Percentiles rank a stretch among this genome's conserved stretches.
phyloP scores from a whole-genome alignment of 331 rosid genomes.

The Pyrus hybrid region DNA sequence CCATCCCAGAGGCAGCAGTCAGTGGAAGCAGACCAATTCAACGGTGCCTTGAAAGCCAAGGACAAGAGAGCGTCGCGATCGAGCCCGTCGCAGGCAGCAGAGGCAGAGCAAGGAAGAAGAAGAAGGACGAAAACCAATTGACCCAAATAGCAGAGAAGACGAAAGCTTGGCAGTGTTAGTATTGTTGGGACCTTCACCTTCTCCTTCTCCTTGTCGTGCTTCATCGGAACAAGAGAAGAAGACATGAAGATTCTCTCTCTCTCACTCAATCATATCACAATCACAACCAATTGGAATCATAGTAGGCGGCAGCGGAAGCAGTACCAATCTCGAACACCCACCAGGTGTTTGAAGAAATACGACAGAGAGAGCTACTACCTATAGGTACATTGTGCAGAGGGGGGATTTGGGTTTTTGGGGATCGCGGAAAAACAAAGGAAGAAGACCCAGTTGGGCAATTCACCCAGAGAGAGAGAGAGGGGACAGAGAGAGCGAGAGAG shows the following conservation, averaged over 20 bases:
- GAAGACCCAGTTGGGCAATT: background rate
- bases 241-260: background rate
- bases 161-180: background rate
- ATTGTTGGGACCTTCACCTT: background rate
- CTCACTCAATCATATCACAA: background rate
- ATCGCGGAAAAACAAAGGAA: background rate
- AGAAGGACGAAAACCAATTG: slow-evolving; percentile 8
- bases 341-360: background rate
- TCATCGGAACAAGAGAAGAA: slow-evolving; percentile 10
- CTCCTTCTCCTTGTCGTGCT: background rate
- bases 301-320: background rate
- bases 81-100: slow-evolving; percentile 32
- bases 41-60: slow-evolving; percentile 13
- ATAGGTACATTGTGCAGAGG: background rate
- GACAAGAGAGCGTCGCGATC: slow-evolving; percentile 54
- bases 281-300: background rate
- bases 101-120: slow-evolving; percentile 25
- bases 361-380: background rate
- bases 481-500: background rate
- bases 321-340: background rate
- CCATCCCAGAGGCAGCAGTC: slow-evolving; percentile 91
- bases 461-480: background rate
- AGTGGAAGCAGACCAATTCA: slow-evolving; percentile 46
- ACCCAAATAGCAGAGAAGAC: background rate
- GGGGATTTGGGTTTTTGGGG: background rate